These are phyloP conservation scores for Oryza glumipatula DNA, from an alignment of 176 grass and related monocot genomes.

Conservation along the genomic window DNA sequence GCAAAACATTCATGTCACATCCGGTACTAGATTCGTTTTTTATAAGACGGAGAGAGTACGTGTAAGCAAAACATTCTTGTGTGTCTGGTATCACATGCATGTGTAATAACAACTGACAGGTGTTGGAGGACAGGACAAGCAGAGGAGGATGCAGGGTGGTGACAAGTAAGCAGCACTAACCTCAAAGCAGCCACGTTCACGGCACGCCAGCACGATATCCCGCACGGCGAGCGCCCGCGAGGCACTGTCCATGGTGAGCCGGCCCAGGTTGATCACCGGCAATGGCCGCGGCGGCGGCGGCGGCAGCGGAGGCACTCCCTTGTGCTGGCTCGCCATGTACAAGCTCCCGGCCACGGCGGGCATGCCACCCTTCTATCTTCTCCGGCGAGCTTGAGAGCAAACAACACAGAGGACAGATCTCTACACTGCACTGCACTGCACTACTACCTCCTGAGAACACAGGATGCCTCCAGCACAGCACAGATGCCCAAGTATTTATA, in stretches of 20 bases:
- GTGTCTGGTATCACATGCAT: neutral
- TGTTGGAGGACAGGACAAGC: neutral
- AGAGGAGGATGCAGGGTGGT: neutral
- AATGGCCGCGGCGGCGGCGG: neutral
- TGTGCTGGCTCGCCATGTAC: slow-evolving; percentile 22
- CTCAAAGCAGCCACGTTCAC: slow-evolving; percentile 65
- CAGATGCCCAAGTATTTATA: neutral
- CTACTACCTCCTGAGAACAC: neutral
- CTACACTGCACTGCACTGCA: too few species aligned
- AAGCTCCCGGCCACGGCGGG: slow-evolving; percentile 18
- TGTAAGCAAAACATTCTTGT: neutral
- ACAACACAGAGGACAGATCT: neutral
- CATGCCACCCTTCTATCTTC: slow-evolving; percentile 1
- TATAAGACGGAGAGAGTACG: neutral
- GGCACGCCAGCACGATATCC: slow-evolving; percentile 62
- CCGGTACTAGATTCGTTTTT: too few species aligned
- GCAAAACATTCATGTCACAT: too few species aligned
- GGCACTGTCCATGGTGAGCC: slow-evolving; percentile 31
- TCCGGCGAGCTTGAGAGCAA: neutral
- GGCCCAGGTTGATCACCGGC: slow-evolving; percentile 55
- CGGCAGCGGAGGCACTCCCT: neutral
- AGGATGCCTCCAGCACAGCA: neutral
- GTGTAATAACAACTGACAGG: neutral
- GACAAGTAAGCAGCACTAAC: slow-evolving; percentile 27
- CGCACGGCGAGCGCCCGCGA: slow-evolving; percentile 36